Percentiles rank a stretch among this genome's conserved stretches.
These are phyloP conservation scores for Penicillium vulpinum DNA, from an alignment of 2,329 filamentous ascomycete species.

Conservation along the genomic window DNA sequence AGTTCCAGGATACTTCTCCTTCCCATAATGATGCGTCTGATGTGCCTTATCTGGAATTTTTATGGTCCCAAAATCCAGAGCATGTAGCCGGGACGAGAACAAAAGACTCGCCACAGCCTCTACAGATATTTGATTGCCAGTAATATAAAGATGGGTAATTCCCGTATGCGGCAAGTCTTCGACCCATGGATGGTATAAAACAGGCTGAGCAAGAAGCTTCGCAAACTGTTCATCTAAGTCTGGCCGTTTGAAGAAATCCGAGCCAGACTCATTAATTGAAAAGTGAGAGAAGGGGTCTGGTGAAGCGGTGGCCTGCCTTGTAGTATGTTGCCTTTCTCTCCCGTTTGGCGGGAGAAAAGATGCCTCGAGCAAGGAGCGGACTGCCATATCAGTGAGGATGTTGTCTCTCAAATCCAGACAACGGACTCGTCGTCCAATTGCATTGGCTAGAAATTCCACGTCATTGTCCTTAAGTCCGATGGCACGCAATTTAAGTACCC, in stretches of 20 bases:
- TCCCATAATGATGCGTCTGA: constrained; percentile 11
- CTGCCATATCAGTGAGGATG: constrained; percentile 56
- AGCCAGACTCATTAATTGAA: constrained; percentile 2
- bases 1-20: constrained; percentile 47
- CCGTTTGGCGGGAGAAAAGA: constrained; percentile 45
- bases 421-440: constrained; percentile 54
- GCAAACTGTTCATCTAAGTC: constrained; percentile 52
- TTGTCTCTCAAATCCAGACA: constrained; percentile 61
- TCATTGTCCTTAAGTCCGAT: constrained; percentile 57
- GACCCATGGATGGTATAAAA: constrained; percentile 56
- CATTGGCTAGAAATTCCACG: constrained; percentile 52
- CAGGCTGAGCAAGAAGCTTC: constrained; percentile 49
- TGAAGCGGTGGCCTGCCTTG: constrained; percentile 7
- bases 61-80: constrained; percentile 57
- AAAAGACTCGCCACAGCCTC: constrained; percentile 57
- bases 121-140: constrained; percentile 56
- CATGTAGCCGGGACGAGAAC: constrained; percentile 53
- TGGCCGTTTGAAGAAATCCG: constrained; percentile 30
- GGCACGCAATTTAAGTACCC: constrained; percentile 58
- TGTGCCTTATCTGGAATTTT: constrained; percentile 34
- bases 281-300: constrained; percentile 13
- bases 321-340: not conserved
- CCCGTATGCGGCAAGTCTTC: constrained; percentile 57
- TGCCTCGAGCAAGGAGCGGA: constrained; percentile 52
- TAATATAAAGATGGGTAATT: constrained; percentile 61